phyloP scores from a whole-genome alignment of 805 yeast genomes.

The Saccharomyces cerevisiae region DNA sequence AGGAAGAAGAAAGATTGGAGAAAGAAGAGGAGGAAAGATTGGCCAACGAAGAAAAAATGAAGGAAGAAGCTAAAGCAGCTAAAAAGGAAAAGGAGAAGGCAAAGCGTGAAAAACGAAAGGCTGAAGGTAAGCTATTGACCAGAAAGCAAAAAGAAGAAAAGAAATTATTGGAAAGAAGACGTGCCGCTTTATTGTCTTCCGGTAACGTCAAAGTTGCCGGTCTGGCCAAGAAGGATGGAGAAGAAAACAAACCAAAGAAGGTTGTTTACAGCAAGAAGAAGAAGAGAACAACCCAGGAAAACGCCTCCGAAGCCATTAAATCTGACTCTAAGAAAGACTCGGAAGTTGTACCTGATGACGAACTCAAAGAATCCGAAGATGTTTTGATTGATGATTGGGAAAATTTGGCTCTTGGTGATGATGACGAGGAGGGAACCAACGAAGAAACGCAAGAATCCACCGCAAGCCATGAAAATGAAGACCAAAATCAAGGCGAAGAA shows the following conservation, averaged over 20 bases:
- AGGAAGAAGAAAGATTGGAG: constrained; percentile 55
- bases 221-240: constrained; percentile 35
- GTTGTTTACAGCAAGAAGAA: constrained; percentile 70
- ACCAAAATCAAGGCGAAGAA: constrained; percentile 28
- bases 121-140: constrained; percentile 90
- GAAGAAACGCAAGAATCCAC: constrained; percentile 13
- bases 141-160: constrained; percentile 94
- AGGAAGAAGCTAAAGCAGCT: constrained; percentile 49
- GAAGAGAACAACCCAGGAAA: constrained; percentile 34
- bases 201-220: constrained; percentile 73
- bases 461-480: constrained; percentile 23
- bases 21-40: constrained; percentile 43
- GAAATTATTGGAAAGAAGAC: constrained; percentile 77
- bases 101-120: constrained; percentile 84
- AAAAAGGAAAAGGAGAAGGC: constrained; percentile 84
- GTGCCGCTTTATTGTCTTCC: constrained; percentile 70
- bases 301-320: background rate
- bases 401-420: constrained; percentile 52
- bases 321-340: constrained; percentile 18
- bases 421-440: constrained; percentile 33
- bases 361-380: constrained; percentile 35
- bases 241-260: constrained; percentile 47
- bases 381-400: constrained; percentile 84
- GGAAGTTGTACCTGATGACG: constrained; percentile 20
- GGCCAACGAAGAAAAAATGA: constrained; percentile 38